Evolutionary conservation across 352 stramenopile genomes (phyloP).

Genomic region (Plasmopara halstedii): DNA sequence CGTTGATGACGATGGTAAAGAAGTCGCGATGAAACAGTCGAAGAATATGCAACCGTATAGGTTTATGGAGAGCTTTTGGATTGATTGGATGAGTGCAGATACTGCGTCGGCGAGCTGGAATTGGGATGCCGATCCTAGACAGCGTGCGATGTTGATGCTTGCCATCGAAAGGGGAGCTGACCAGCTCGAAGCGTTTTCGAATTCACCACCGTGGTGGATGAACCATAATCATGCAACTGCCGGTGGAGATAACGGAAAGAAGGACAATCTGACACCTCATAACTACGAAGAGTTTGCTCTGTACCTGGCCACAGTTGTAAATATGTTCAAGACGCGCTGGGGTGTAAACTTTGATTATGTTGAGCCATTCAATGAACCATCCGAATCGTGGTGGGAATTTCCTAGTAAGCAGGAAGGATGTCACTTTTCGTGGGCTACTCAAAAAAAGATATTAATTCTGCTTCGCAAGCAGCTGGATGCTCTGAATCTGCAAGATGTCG

Average conservation of each 20-base stretch:
- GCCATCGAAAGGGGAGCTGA: constrained; percentile 34
- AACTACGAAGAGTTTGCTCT: constrained; percentile 40
- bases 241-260: constrained; percentile 25
- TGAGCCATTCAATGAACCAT: constrained; percentile 54
- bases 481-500: constrained; percentile 21
- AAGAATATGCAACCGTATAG: constrained; percentile 44
- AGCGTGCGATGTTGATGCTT: constrained; percentile 32
- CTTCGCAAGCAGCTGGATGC: constrained; percentile 34
- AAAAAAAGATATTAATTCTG: constrained; percentile 29
- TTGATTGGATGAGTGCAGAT: constrained; percentile 42
- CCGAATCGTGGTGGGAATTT: constrained; percentile 40
- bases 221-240: constrained; percentile 41
- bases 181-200: constrained; percentile 46
- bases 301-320: constrained; percentile 36
- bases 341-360: constrained; percentile 43
- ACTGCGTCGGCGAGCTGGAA: constrained; percentile 37
- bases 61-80: constrained; percentile 42
- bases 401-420: constrained; percentile 47
- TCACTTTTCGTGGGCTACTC: constrained; percentile 32
- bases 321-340: constrained; percentile 33
- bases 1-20: constrained; percentile 30
- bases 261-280: constrained; percentile 40
- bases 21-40: constrained; percentile 35
- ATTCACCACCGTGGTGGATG: constrained; percentile 61
- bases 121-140: constrained; percentile 35